Base-by-base conservation (phyloP, 805 yeast species). In the Lipomyces spencermartinsiae region DNA sequence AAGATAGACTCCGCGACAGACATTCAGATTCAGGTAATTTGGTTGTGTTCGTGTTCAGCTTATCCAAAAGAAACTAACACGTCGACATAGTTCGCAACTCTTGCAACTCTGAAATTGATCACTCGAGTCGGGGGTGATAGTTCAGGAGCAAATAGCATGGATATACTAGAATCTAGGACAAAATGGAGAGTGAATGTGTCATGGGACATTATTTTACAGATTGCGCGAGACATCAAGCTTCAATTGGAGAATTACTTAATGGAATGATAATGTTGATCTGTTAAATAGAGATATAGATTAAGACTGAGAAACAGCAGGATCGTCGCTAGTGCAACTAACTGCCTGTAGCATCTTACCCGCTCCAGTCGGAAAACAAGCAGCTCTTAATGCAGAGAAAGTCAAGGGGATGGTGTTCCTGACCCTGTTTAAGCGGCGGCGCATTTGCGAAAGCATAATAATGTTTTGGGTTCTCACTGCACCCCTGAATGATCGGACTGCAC, bases 121-220 rank as follows among this genome's bases (percentile, higher is more conserved):
- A 74, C 83, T 75, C 76, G 84, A 72, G 70, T 82, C 58, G 75
- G 46, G 19, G 16, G 46, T 8, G 49, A 31, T 39, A 58, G 37
- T 25, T 25, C 31, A 7, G 65, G 59, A 16, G 64, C 53, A 22
- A 31, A 16, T 16, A 22, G 54, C 14, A 16, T 31, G 14, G 93
- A 89, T 74, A 84, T 84, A 31, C 78, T 92, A 55, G 89, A 87
- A 63, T 86, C 92, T 22, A 85, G 86, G 65, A 85, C 90, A 0
- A 86, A 89, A 73, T 93, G 97, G 97, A 89, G 85, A 75, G 87
- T 92, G 69, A 91, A 90, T 74, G 86, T 89, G 8, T 83, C 87
- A 55, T 92, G 92, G 90, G 84, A 83, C 43, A 83, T 86, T 7
- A 84, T 90, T 10, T 83, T 83, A 69, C 82, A 83, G 59, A 80